These are phyloP conservation scores for Lactarius sanguifluus DNA, from an alignment of 768 basidiomycete genomes.

Conservation along the genomic window DNA sequence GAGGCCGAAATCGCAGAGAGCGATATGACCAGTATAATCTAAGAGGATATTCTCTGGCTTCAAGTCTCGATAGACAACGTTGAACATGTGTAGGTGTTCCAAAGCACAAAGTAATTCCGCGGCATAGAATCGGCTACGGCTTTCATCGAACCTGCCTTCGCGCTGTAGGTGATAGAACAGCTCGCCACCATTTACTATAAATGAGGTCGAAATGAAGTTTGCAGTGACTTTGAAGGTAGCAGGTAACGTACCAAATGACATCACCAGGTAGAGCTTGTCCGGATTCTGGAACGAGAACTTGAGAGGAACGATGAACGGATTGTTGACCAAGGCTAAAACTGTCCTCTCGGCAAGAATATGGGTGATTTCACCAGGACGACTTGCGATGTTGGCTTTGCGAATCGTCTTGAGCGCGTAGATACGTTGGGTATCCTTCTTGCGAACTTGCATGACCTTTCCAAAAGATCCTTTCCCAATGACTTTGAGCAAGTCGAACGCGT, in stretches of 20 bases:
- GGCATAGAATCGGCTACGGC: slow-evolving; percentile 93
- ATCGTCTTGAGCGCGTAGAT: slow-evolving; percentile 99
- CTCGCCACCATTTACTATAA: slow-evolving; percentile 91
- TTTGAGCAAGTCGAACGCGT: slow-evolving; percentile 94
- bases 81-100: slow-evolving; percentile 95
- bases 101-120: slow-evolving; percentile 95
- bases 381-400: slow-evolving; percentile 96
- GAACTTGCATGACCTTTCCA: slow-evolving; percentile 99
- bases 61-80: slow-evolving; percentile 96
- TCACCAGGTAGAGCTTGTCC: slow-evolving; percentile 95
- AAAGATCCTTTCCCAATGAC: slow-evolving; percentile 98
- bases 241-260: slow-evolving; percentile 78
- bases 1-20: slow-evolving; percentile 96
- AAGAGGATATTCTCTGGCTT: slow-evolving; percentile 98
- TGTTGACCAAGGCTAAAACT: slow-evolving; percentile 94
- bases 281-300: slow-evolving; percentile 99
- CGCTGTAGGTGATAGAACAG: slow-evolving; percentile 96
- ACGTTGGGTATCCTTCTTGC: slow-evolving; percentile 96
- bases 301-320: slow-evolving; percentile 97
- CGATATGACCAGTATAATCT: slow-evolving; percentile 97
- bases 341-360: slow-evolving; percentile 98
- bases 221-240: neutral
- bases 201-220: slow-evolving; percentile 2
- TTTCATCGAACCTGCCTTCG: slow-evolving; percentile 94
- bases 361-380: slow-evolving; percentile 93